These are phyloP conservation scores for Rhodotorula sp. DNA, from an alignment of 1,284 basidiomycete species.

Conservation along the genomic window DNA sequence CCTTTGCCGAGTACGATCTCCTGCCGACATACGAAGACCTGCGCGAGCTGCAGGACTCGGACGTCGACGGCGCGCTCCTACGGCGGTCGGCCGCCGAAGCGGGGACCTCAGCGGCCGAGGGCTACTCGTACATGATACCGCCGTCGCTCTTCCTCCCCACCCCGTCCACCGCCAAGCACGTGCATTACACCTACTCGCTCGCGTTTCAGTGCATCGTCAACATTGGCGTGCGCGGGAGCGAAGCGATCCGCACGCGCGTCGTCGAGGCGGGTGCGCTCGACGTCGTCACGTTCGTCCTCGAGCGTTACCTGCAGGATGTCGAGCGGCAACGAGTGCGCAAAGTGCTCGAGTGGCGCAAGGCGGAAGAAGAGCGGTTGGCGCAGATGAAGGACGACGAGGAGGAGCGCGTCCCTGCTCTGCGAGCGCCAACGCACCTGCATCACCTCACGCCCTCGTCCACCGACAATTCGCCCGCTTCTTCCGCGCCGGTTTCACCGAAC, in stretches of 20 bases:
- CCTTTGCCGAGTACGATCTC: constrained; percentile 43
- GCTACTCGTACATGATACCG: constrained; percentile 7
- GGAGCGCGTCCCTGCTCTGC: background rate
- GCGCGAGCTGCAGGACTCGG: background rate
- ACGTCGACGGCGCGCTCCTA: constrained; percentile 11
- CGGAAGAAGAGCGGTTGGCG: constrained; percentile 20
- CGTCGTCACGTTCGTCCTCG: constrained; percentile 89
- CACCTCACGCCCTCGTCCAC: constrained; percentile 34
- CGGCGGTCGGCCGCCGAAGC: background rate
- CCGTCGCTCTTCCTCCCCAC: constrained; percentile 19
- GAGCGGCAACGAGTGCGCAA: constrained; percentile 50
- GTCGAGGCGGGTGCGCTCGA: constrained; percentile 95
- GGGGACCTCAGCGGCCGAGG: background rate
- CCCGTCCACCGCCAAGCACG: constrained; percentile 33
- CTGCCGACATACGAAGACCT: constrained; percentile 18
- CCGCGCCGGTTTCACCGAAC: constrained; percentile 19
- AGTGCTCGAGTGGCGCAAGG: constrained; percentile 23
- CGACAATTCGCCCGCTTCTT: constrained; percentile 12
- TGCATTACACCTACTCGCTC: constrained; percentile 63
- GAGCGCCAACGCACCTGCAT: background rate
- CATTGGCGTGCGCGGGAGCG: constrained; percentile 94
- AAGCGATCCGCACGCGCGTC: constrained; percentile 84
- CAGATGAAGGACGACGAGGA: constrained; percentile 1
- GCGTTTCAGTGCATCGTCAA: constrained; percentile 98
- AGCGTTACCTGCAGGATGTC: constrained; percentile 65